Percentiles rank a stretch among this genome's conserved stretches.
These are phyloP conservation scores for Aspergillus pseudoterreus DNA, from an alignment of 2,329 filamentous ascomycete species.

Conservation along the genomic window DNA sequence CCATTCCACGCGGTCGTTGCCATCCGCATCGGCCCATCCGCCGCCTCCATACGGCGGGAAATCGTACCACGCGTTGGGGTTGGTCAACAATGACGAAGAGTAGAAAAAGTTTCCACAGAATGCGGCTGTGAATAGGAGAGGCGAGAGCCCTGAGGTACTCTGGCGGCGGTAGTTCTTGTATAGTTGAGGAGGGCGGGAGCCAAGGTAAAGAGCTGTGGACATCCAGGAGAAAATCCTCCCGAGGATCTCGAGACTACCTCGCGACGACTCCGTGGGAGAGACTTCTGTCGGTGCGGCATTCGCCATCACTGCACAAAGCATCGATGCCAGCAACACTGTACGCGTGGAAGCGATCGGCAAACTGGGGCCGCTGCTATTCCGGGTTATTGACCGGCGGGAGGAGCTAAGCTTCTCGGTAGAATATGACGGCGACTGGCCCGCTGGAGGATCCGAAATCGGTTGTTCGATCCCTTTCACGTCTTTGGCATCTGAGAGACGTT, in stretches of 20 bases:
- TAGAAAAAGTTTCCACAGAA: slow-evolving; percentile 68
- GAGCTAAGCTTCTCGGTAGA: slow-evolving; percentile 33
- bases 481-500: slow-evolving; percentile 26
- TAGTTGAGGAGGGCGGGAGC: slow-evolving; percentile 60
- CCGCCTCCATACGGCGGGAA: slow-evolving; percentile 54
- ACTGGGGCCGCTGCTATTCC: slow-evolving; percentile 23
- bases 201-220: slow-evolving; percentile 56
- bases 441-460: slow-evolving; percentile 14
- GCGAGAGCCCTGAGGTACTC: slow-evolving; percentile 61
- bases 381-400: slow-evolving; percentile 24
- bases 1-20: slow-evolving; percentile 56
- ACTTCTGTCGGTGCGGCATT: slow-evolving; percentile 37
- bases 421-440: slow-evolving; percentile 26
- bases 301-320: slow-evolving; percentile 43
- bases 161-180: slow-evolving; percentile 62
- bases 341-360: slow-evolving; percentile 37
- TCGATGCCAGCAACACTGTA: slow-evolving; percentile 43
- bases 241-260: slow-evolving; percentile 38
- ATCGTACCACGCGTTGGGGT: slow-evolving; percentile 60
- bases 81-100: slow-evolving; percentile 58
- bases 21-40: slow-evolving; percentile 57
- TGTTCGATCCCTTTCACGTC: slow-evolving; percentile 24
- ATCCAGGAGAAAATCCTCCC: slow-evolving; percentile 55
- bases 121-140: slow-evolving; percentile 61
- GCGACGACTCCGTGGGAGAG: slow-evolving; percentile 13